Evolutionary conservation across 176 grass and related monocot genomes (phyloP).

Genomic region (Aegilops sharonensis): DNA sequence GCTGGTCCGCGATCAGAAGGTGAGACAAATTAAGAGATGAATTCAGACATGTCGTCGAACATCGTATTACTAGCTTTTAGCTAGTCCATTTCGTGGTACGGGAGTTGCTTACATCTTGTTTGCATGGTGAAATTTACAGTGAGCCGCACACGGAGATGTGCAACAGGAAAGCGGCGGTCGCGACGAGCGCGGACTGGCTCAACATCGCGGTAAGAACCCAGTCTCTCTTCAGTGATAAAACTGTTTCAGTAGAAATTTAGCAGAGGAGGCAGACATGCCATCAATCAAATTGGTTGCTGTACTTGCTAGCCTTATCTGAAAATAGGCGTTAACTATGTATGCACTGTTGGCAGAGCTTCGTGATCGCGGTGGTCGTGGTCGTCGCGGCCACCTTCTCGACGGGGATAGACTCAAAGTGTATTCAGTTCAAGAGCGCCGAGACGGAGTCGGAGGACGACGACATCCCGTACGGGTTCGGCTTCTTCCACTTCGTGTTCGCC

Average conservation of each 20-base stretch:
- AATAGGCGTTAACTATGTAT: neutral
- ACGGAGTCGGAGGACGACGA: conserved; percentile 65
- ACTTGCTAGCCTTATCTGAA: neutral
- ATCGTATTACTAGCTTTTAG: too few species aligned
- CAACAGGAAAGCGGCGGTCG: conserved; percentile 66
- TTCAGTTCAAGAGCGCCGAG: conserved; percentile 78
- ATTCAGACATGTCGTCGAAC: neutral
- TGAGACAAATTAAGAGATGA: neutral
- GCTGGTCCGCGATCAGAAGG: conserved; percentile 93
- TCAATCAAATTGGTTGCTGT: neutral
- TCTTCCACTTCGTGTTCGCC: conserved; percentile 98
- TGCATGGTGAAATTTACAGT: conserved; percentile 31
- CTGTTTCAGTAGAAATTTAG: neutral
- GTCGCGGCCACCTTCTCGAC: conserved; percentile 93
- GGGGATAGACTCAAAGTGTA: conserved; percentile 87
- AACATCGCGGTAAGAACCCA: conserved; percentile 66
- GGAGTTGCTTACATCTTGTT: neutral
- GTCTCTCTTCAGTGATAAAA: neutral
- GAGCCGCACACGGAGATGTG: conserved; percentile 87
- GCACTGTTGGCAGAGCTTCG: conserved; percentile 61
- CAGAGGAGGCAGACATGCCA: neutral
- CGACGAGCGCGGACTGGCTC: conserved; percentile 79
- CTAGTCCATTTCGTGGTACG: neutral
- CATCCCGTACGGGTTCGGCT: conserved; percentile 81
- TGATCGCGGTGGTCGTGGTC: conserved; percentile 79